These are phyloP conservation scores for Prinsepia uniflora DNA, from an alignment of 306 rosid species.

Conservation along the genomic window DNA sequence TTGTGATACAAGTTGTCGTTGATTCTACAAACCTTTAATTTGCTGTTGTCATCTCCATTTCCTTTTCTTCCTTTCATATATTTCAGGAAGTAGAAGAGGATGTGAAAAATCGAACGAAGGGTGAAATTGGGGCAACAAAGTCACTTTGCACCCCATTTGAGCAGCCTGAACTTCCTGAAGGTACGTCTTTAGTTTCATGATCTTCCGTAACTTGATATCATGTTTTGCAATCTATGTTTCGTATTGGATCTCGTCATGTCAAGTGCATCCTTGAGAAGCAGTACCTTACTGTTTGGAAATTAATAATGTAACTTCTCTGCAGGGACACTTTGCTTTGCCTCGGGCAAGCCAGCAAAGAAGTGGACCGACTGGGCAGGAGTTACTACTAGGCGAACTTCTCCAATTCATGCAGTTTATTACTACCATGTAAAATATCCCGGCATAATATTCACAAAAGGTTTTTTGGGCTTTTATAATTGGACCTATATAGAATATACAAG, in stretches of 20 bases:
- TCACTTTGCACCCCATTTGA: constrained; percentile 87
- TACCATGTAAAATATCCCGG: too few relatives aligned
- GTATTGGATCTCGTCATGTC: not conserved
- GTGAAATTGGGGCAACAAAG: constrained; percentile 91
- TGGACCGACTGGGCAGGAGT: constrained; percentile 91
- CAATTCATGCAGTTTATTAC: not conserved
- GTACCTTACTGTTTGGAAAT: constrained; percentile 4
- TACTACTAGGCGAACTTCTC: constrained; percentile 53
- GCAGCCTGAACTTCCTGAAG: constrained; percentile 92
- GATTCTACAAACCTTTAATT: not conserved
- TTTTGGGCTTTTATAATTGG: too few relatives aligned
- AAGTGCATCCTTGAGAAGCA: not conserved
- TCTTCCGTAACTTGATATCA: too few relatives aligned
- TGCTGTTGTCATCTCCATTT: not conserved
- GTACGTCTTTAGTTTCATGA: constrained; percentile 34
- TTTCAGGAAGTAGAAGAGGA: constrained; percentile 78
- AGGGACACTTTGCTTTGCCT: constrained; percentile 83
- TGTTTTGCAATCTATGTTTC: not conserved
- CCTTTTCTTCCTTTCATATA: constrained; percentile 2
- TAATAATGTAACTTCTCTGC: not conserved
- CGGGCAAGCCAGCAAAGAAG: constrained; percentile 77
- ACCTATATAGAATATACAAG: too few relatives aligned
- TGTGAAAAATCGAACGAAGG: constrained; percentile 87
- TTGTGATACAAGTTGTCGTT: not conserved
- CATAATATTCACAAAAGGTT: too few relatives aligned